A percentile compares a stretch with the other conserved stretches of the same genome.
Conservation (phyloP, 306 rosid genomes). For the Prunus campanulata region DNA sequence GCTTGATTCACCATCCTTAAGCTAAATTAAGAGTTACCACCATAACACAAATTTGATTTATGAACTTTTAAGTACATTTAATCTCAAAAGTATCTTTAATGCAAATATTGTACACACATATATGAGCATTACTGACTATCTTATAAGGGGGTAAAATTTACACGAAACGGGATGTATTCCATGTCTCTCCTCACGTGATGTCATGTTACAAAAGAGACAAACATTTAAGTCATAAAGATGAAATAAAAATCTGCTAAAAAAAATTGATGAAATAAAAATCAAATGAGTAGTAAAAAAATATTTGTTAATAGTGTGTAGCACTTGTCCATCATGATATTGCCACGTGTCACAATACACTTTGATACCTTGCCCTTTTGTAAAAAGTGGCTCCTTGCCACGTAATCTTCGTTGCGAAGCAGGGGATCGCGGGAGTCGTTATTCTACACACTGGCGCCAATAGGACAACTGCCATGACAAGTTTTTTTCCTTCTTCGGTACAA, state of each 20-base stretch:
- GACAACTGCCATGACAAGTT: neutral
- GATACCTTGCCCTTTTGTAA: neutral
- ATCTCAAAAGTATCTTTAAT: no score
- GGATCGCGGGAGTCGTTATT: neutral
- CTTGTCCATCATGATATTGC: neutral
- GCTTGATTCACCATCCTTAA: neutral
- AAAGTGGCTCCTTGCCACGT: neutral
- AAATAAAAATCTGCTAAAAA: no score
- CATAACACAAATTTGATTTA: neutral
- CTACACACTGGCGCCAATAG: neutral
- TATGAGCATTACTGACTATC: no score
- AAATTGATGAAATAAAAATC: no score
- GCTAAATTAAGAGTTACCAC: neutral
- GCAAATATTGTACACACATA: no score
- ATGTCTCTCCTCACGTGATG: no score
- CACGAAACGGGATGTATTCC: accelerated
- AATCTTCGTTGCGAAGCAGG: neutral
- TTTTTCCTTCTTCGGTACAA: neutral
- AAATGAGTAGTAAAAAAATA: no score
- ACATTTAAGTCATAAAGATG: accelerated
- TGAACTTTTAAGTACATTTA: neutral
- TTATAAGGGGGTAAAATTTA: no score
- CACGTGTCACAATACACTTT: neutral
- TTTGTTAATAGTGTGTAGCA: neutral
- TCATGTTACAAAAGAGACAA: no score